These are phyloP conservation scores for Boletellus ananas DNA, from an alignment of 768 basidiomycete genomes.

Conservation along the genomic window DNA sequence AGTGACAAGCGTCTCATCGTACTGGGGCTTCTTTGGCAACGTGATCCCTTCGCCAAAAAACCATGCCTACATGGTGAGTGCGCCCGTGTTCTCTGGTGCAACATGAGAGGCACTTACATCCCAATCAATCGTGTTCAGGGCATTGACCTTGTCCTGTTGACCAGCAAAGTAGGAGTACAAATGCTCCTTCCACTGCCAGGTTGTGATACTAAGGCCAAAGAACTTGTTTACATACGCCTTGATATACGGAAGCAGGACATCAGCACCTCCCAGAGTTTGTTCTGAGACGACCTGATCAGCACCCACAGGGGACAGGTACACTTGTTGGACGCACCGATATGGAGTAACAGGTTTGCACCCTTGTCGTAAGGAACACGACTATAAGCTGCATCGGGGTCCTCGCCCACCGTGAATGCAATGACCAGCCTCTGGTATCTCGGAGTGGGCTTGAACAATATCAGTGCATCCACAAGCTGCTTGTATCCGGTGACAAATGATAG, in stretches of 20 bases:
- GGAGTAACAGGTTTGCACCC: constrained; percentile 83
- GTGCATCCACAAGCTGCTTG: constrained; percentile 66
- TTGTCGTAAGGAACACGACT: constrained; percentile 80
- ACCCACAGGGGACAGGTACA: too few relatives aligned
- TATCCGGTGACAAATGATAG: constrained; percentile 78
- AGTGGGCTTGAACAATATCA: constrained; percentile 53
- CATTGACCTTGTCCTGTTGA: constrained; percentile 42
- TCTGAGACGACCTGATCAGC: constrained; percentile 30
- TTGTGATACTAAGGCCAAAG: constrained; percentile 53
- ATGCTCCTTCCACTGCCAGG: constrained; percentile 55
- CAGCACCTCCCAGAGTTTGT: constrained; percentile 51
- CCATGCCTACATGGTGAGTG: constrained; percentile 40
- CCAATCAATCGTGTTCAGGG: constrained; percentile 54
- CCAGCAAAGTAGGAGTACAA: constrained; percentile 49
- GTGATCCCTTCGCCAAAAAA: constrained; percentile 51
- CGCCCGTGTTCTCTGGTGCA: not conserved
- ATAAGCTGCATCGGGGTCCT: constrained; percentile 79
- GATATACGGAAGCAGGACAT: constrained; percentile 55
- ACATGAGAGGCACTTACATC: constrained; percentile 36
- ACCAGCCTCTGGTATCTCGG: constrained; percentile 78
- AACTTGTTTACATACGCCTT: constrained; percentile 53
- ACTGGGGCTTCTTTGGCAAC: constrained; percentile 47
- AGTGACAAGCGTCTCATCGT: constrained; percentile 51
- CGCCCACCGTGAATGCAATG: constrained; percentile 62
- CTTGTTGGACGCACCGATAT: constrained; percentile 52